Evolutionary conservation across 495 filamentous ascomycete species (phyloP), one percentile per base, ranked within the genome.

Genomic region (Coniosporium apollinis): DNA sequence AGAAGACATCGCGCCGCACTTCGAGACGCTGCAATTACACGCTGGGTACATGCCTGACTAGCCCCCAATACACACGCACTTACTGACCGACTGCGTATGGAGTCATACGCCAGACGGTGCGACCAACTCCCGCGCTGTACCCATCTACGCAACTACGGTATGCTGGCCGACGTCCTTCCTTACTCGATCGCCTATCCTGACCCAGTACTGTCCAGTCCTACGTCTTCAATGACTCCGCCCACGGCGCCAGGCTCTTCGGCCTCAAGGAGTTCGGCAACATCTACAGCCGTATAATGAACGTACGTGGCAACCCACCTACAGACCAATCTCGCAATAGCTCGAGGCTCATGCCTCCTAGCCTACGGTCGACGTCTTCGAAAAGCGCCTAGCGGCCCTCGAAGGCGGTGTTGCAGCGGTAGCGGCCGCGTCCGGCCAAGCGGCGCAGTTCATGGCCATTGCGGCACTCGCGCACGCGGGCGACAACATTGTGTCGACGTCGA

Each of bases 191-290:
- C n/a, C 5, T 16, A 19, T 4, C n/a, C 7, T 9, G 5, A 22
- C 5, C 10, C 3, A 8, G 30, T 30, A 28, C 22, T 40, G 2
- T 29, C 19, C 40, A 86, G 80, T 94, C 85, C 47, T 97, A 63
- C 57, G 67, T 71, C 38, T 97, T 97, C 76, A 84, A 96, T 70
- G 83, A 94, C 63, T 92, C 83, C 22, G 89, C 86, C 33, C 89
- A 96, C 56, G 89, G 85, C 43, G 91, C 91, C 34, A 75, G 87
- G 50, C 76, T 97, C 17, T 97, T 97, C 53, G 83, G 83, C 46
- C 83, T 97, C 60, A 92, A 94, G 56, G 87, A 94, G 57, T 87
- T 91, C 54, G 91, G 87, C 54, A 94, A 97, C 59, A 94, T 97
- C 61, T 97, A 97, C 67, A 84, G 77, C 49, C 79, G 89, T 38